A percentile compares a stretch with the other conserved stretches of the same genome.
Conservation (phyloP, 352 stramenopile species). For the Globisporangium spinosum region DNA sequence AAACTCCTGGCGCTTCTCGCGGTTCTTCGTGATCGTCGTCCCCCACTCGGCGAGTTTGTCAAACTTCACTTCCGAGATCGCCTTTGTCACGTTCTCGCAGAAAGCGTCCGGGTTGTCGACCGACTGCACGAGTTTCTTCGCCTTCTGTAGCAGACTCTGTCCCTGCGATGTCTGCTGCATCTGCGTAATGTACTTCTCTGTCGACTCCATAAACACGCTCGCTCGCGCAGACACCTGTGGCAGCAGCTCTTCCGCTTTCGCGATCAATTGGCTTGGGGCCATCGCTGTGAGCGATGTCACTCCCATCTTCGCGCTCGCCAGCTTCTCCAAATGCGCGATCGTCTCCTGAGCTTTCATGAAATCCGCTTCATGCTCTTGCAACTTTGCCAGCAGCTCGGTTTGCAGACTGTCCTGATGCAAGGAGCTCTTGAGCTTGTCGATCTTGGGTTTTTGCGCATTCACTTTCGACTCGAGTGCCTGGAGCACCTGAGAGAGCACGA, state of each 20-base stretch:
- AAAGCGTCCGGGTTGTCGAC: constrained; percentile 74
- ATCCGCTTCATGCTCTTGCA: constrained; percentile 61
- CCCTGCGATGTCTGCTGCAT: constrained; percentile 71
- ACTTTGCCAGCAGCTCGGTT: constrained; percentile 38
- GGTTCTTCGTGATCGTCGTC: constrained; percentile 51
- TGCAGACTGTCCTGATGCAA: constrained; percentile 42
- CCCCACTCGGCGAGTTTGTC: constrained; percentile 71
- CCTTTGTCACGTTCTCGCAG: constrained; percentile 67
- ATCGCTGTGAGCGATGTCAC: constrained; percentile 54
- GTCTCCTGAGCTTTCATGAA: constrained; percentile 54
- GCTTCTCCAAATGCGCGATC: constrained; percentile 48
- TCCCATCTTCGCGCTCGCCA: constrained; percentile 56
- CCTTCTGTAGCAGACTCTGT: constrained; percentile 60
- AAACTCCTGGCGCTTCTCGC: constrained; percentile 71
- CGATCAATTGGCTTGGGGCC: constrained; percentile 48
- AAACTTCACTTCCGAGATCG: constrained; percentile 61
- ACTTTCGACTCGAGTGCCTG: constrained; percentile 51
- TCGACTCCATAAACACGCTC: constrained; percentile 49
- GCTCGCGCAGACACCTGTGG: constrained; percentile 54
- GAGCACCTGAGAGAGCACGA: constrained; percentile 68
- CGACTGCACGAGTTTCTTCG: constrained; percentile 64
- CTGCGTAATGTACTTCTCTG: constrained; percentile 64
- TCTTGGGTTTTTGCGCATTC: constrained; percentile 35
- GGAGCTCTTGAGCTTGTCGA: constrained; percentile 36
- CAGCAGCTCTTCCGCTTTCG: constrained; percentile 62